Base-by-base conservation (phyloP, 257 asterid species). In the Solanum lignicaule region DNA sequence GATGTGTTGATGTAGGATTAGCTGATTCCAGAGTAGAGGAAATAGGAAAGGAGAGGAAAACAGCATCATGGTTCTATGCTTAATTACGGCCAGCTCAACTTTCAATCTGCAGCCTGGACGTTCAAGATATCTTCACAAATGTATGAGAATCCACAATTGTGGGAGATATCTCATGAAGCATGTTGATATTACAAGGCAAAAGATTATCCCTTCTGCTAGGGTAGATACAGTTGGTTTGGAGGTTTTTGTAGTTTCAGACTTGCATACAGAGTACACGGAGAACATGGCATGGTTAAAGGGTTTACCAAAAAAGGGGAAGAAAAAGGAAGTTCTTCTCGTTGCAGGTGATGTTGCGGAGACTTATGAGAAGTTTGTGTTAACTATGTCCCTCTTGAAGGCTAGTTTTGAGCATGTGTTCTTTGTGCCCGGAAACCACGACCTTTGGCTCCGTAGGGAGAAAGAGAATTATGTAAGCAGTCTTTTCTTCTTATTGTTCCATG, bases 311-410 rank as follows among this genome's bases (percentile, higher is more conserved):
- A 78, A 41, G 39, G 69, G 88, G 46, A 85, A 62, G 88, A 87
- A 39, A 52, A 86, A 91, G 58, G 95, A 93, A 79, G 94, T 93
- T 68, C 95, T 96, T 35, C 84, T 96, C 25, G 98, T 96, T 81
- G 98, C 99, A 38, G 98, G 98, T 79, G 99, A 96, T 88, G 99
- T 95, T 86, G 95, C 99, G 33, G 99, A 96, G 95, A 96, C 98
- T 23, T 74, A 35, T 88, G 89, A 87, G 18, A 94, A 93, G 87
- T 96, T 96, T 91, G 48, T 89, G 27, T 76, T 84, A 36, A 92
- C 98, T 32, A 94, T 95, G 98, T 94, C 98, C 71, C 46, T 93
- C 83, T 89, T 96, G 93, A 95, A 90, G 93, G 95, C 93, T 27
- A 91, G 93, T 88, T 96, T 95, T 46, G 88, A 83, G 29, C 98